A percentile compares a stretch with the other conserved stretches of the same genome.
These are phyloP conservation scores for Cerrena zonata DNA, from an alignment of 1,284 basidiomycete genomes.

Conservation along the genomic window DNA sequence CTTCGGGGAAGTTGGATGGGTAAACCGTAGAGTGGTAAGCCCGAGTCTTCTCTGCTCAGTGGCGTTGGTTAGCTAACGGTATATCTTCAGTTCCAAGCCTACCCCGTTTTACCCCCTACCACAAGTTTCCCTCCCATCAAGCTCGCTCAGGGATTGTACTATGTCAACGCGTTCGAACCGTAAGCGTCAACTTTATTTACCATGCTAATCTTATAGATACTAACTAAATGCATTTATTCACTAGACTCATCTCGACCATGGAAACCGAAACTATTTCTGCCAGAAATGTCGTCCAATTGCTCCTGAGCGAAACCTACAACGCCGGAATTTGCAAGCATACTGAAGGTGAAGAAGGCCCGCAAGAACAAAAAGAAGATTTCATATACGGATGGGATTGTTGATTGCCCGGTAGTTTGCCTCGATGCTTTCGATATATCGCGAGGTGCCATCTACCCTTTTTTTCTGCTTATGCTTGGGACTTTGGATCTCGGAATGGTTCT, in stretches of 20 bases:
- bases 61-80: neutral
- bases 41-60: neutral
- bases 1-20: conserved; percentile 78
- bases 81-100: conserved; percentile 66
- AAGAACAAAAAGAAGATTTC: conserved; percentile 4
- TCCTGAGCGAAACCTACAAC: conserved; percentile 64
- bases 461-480: too few relatives aligned
- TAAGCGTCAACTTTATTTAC: conserved; percentile 14
- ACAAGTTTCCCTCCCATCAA: conserved; percentile 68
- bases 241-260: conserved; percentile 79
- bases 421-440: too few relatives aligned
- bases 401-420: neutral
- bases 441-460: too few relatives aligned
- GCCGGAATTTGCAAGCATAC: conserved; percentile 49
- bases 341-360: neutral
- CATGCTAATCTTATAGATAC: conserved; percentile 2
- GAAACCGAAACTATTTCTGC: conserved; percentile 85
- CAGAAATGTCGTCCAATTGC: conserved; percentile 76
- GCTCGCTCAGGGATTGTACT: conserved; percentile 75
- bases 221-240: conserved; percentile 8
- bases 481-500: too few relatives aligned
- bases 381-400: conserved; percentile 16
- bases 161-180: conserved; percentile 84
- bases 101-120: conserved; percentile 68
- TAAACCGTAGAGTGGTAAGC: conserved; percentile 71